Percentiles rank a stretch among this genome's conserved stretches.
Conservation (phyloP, 345 rosid genomes). For the Punica granatum region DNA sequence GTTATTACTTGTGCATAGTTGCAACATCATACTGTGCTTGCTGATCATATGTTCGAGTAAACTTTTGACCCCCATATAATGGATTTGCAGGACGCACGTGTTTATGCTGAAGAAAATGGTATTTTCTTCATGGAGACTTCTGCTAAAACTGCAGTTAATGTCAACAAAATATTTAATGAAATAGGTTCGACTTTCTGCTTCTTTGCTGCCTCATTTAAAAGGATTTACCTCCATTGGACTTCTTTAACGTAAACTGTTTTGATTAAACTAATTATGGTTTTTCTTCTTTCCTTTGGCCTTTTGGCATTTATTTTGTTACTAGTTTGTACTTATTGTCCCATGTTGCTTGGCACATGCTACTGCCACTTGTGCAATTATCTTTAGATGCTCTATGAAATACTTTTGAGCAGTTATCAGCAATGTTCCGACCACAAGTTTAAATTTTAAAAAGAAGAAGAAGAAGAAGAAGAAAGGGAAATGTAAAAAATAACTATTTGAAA, state of each 20-base stretch:
- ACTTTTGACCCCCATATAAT: background rate
- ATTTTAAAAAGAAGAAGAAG: too few species aligned
- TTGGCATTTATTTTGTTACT: too few species aligned
- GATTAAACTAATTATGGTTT: too few species aligned
- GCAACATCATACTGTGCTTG: background rate
- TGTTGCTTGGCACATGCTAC: too few species aligned
- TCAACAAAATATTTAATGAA: slow-evolving; percentile 71
- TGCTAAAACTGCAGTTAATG: slow-evolving; percentile 69
- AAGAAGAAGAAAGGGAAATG: too few species aligned
- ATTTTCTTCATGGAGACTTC: slow-evolving; percentile 86
- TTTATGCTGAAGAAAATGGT: slow-evolving; percentile 66
- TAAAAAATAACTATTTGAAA: too few species aligned
- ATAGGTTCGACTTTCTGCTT: slow-evolving; percentile 38
- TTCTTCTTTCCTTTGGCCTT: too few species aligned
- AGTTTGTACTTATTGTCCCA: too few species aligned
- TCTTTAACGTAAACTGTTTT: too few species aligned
- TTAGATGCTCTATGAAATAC: too few species aligned
- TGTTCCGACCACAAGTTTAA: background rate
- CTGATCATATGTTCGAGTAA: background rate
- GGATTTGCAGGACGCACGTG: slow-evolving; percentile 56
- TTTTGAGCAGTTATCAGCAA: background rate
- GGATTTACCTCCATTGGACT: background rate
- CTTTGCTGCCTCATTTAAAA: background rate
- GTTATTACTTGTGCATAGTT: background rate
- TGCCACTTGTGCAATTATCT: too few species aligned